Evolutionary conservation across 768 basidiomycete genomes (phyloP), one percentile per base, ranked within the genome.

Genomic region (Psilocybe azurescens): DNA sequence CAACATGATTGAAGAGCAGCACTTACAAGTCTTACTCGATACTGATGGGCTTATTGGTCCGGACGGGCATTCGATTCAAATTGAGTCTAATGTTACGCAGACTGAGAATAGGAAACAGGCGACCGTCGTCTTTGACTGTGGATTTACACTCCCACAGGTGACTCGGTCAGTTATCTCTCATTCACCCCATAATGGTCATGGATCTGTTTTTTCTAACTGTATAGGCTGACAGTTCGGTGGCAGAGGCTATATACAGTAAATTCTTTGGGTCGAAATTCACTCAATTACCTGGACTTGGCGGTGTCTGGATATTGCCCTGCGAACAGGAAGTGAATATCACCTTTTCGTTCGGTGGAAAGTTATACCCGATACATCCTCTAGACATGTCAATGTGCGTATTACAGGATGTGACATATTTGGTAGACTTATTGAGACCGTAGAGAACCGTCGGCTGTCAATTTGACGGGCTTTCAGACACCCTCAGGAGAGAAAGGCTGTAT

Each of bases 21-120:
- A 91, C 65, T 90, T 89, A 78, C 86, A 87, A 65, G 76, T 86
- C 0, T 73, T 88, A 28, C 78, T 90, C 7, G 91, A 91, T 65
- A 72, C 78, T 10, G 75, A 89, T 62, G 87, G 86, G 1, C 75
- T 91, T 56, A 81, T 87, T 24, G 89, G 86, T 1, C 87, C 88
- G 0, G 81, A 88, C 58, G 87, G 87, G 5, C 69, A 83, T 30
- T 61, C 75, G 16, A 83, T 89, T 47, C 66, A 75, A 18, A 67
- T 86, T 50, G 69, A 65, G 3, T 83, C 85, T 0, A 73, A 70
- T 29, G 88, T 90, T 14, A 67, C 74, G 9, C 74, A 79, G 32
- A 76, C 78, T 1, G 72, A 74, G 29, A 73, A 82, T 50, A 73
- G 73, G 9, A 74, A 75, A 14, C 86, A 86, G 64, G 75, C 85